Evolutionary conservation across 1,284 basidiomycete species (phyloP).

Genomic region (Omphalotus olearius): DNA sequence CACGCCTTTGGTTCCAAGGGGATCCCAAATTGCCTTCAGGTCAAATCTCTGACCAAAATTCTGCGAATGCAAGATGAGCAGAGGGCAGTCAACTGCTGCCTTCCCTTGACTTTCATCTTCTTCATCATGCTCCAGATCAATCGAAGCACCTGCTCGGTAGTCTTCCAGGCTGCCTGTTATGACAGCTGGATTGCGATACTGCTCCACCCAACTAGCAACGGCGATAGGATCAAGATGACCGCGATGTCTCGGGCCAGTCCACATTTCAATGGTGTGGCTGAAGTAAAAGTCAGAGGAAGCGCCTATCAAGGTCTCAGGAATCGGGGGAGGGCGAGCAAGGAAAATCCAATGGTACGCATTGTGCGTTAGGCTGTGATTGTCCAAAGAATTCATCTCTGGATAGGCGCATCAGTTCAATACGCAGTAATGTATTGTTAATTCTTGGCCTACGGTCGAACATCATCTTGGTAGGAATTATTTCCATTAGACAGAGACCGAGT

Average conservation of each 20-base stretch:
- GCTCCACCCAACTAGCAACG: conserved; percentile 11
- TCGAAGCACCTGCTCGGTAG: conserved; percentile 13
- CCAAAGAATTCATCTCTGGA: conserved; percentile 9
- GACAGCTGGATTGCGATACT: conserved; percentile 12
- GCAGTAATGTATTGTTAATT: neutral
- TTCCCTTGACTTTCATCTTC: conserved; percentile 7
- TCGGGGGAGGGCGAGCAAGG: conserved; percentile 8
- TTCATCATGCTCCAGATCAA: conserved; percentile 13
- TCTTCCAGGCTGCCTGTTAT: conserved; percentile 11
- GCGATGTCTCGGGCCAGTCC: conserved; percentile 10
- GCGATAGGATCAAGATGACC: conserved; percentile 10
- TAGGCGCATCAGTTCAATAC: too few species aligned
- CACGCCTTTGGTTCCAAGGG: neutral
- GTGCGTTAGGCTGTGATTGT: conserved; percentile 6
- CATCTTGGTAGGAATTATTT: conserved; percentile 10
- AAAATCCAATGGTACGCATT: conserved; percentile 13
- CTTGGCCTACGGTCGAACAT: conserved; percentile 9
- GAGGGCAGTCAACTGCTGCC: conserved; percentile 9
- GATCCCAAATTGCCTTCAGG: conserved; percentile 8
- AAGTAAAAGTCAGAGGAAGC: conserved; percentile 14
- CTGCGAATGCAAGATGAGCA: conserved; percentile 5
- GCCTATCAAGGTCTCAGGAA: conserved; percentile 12
- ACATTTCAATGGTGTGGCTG: conserved; percentile 6
- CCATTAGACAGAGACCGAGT: conserved; percentile 8
- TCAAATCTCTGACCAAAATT: neutral